Evolutionary conservation across 176 grass and related monocot genomes (phyloP).

Genomic region (Rhynchospora tenuis): DNA sequence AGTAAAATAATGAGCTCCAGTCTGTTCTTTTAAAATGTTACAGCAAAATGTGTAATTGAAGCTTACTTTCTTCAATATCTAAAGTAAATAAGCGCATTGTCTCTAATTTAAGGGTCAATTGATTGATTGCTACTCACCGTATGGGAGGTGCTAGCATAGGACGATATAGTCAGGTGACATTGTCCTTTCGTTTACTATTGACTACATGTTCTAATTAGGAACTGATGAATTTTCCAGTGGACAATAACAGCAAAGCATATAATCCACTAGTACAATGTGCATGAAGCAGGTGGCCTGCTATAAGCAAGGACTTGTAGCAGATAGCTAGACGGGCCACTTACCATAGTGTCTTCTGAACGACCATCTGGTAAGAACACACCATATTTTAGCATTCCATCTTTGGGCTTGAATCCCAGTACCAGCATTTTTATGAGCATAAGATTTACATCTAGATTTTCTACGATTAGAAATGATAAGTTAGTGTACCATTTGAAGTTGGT

Average conservation of each 20-base stretch:
- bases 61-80: no score
- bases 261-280: not conserved
- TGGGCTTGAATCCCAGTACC: not conserved
- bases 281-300: not conserved
- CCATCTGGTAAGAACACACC: conserved; percentile 45
- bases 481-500: not conserved
- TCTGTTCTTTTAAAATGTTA: no score
- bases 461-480: not conserved
- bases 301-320: not conserved
- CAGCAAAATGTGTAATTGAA: no score
- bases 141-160: no score
- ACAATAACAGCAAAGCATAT: not conserved
- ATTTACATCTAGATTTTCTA: not conserved
- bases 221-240: not conserved
- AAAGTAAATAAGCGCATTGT: no score
- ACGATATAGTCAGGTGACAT: no score
- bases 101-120: no score
- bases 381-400: not conserved
- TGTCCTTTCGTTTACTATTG: not conserved
- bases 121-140: no score
- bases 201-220: not conserved
- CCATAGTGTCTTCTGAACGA: conserved; percentile 42
- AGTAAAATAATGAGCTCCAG: no score
- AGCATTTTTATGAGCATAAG: not conserved
- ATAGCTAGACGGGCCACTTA: conserved; percentile 34